Evolutionary conservation across 306 rosid species (phyloP).

Genomic region (Sicyos baderoa): DNA sequence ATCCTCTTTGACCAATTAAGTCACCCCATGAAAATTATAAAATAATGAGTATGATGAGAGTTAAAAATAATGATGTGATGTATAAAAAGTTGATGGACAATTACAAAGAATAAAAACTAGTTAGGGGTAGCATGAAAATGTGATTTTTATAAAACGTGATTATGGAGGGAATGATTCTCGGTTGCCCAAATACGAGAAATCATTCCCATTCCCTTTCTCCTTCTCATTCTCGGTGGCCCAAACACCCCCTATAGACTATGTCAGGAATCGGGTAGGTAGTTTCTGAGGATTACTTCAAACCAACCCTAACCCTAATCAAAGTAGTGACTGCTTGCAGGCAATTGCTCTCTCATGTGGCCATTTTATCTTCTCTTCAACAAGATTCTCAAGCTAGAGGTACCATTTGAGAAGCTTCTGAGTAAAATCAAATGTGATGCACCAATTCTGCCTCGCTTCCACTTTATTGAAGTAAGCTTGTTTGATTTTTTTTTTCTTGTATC

Average conservation of each 20-base stretch:
- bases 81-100: no score
- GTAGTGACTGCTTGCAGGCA: constrained; percentile 20
- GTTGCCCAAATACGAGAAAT: no score
- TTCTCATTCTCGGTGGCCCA: no score
- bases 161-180: no score
- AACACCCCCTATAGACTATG: neutral
- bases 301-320: neutral
- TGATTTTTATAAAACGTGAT: no score
- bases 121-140: no score
- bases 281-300: neutral
- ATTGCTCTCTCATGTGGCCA: constrained; percentile 73
- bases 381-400: constrained; percentile 46
- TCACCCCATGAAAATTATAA: no score
- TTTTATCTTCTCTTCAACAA: constrained; percentile 60
- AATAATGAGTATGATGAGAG: no score
- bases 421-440: constrained; percentile 30
- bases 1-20: no score
- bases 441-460: constrained; percentile 35
- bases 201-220: no score
- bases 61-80: no score
- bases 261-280: neutral
- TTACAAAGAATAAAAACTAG: no score
- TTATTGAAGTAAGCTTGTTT: constrained; percentile 57
- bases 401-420: constrained; percentile 31
- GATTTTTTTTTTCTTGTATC: constrained; percentile 6